Percentiles rank a stretch among this genome's conserved stretches.
Evolutionary conservation across 495 filamentous ascomycete species (phyloP).

Genomic region (Aspergillus carlsbadensis): DNA sequence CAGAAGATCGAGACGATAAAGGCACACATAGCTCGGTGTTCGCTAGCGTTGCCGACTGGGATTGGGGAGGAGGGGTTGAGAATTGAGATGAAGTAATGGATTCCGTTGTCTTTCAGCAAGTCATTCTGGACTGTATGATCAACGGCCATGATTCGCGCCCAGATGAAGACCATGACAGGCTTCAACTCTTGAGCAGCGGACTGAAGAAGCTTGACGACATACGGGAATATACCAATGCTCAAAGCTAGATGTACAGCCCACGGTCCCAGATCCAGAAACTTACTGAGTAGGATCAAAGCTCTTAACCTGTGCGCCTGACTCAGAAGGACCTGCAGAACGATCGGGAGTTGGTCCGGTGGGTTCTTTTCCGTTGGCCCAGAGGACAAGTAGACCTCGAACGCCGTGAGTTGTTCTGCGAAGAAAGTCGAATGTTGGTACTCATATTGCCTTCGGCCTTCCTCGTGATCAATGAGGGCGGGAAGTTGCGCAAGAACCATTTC

Average conservation of each 20-base stretch:
- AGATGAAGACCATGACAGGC: slow-evolving; percentile 99
- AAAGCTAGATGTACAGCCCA: slow-evolving; percentile 97
- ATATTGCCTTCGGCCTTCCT: slow-evolving; percentile 70
- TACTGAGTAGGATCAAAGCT: slow-evolving; percentile 87
- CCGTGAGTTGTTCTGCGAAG: slow-evolving; percentile 95
- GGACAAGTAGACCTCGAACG: slow-evolving; percentile 94
- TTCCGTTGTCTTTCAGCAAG: slow-evolving; percentile 92
- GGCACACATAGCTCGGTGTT: slow-evolving; percentile 98
- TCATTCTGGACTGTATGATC: slow-evolving; percentile 90
- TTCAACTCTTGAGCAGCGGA: slow-evolving; percentile 94
- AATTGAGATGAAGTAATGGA: slow-evolving; percentile 92
- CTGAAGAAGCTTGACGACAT: slow-evolving; percentile 92
- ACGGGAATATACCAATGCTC: slow-evolving; percentile 98
- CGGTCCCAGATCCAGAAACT: slow-evolving; percentile 91
- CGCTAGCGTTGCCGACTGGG: slow-evolving; percentile 77
- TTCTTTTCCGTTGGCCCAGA: slow-evolving; percentile 83
- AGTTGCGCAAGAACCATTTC: slow-evolving; percentile 95
- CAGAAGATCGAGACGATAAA: slow-evolving; percentile 98
- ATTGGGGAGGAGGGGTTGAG: slow-evolving; percentile 80
- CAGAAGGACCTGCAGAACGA: slow-evolving; percentile 92
- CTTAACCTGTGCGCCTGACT: slow-evolving; percentile 94
- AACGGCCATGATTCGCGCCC: slow-evolving; percentile 94
- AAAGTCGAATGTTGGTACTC: slow-evolving; percentile 94
- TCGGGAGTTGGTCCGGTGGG: slow-evolving; percentile 89
- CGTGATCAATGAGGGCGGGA: slow-evolving; percentile 73